Conservation (phyloP, 441 rosid species). For the Syzygium malaccense region DNA sequence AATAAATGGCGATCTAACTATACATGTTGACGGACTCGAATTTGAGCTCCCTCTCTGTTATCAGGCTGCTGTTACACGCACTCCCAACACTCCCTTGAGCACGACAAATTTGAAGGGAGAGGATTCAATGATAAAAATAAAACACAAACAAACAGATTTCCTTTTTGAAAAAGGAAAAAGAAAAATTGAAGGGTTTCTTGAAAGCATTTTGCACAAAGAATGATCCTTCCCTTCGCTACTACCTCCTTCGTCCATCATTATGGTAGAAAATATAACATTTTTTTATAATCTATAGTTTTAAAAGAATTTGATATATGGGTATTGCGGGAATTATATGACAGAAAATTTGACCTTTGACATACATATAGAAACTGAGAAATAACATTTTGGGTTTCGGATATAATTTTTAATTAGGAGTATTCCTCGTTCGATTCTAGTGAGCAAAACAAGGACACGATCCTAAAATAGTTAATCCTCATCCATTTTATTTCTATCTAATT, state of each 20-base stretch:
- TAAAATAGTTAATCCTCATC: background rate
- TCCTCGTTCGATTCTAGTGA: too few species aligned
- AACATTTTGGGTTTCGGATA: too few species aligned
- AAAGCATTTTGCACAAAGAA: background rate
- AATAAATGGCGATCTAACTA: background rate
- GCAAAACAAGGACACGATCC: background rate
- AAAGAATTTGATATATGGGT: too few species aligned
- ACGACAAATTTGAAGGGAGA: background rate
- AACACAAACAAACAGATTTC: background rate
- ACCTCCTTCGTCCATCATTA: background rate
- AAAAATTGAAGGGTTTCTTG: background rate
- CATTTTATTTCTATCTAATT: background rate
- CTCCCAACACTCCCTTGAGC: background rate
- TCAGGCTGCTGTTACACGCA: accelerated
- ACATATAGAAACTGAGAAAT: too few species aligned
- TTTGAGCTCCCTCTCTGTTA: background rate
- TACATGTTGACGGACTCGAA: background rate
- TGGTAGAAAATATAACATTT: background rate
- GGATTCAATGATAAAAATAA: background rate
- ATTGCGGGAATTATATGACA: too few species aligned
- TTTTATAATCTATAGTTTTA: too few species aligned
- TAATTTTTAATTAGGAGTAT: too few species aligned
- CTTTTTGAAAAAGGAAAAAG: background rate
- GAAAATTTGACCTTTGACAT: too few species aligned
- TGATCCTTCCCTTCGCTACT: background rate